Evolutionary conservation across 805 yeast genomes (phyloP), one percentile per base, ranked within the genome.

Genomic region (Saturnispora saitoi): DNA sequence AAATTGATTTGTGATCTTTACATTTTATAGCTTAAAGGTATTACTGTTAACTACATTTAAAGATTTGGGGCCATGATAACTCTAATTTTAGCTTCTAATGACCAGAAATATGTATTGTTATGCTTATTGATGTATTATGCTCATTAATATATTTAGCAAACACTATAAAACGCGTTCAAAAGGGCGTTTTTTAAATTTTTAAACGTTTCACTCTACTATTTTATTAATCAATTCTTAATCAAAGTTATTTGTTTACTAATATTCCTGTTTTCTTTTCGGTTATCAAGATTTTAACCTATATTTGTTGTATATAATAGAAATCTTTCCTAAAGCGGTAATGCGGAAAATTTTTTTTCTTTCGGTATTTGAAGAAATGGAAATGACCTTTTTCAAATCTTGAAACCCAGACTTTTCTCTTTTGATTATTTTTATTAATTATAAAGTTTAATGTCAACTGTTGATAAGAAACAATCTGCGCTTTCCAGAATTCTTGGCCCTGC

Each of bases 401-500:
- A 32, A 17, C 6, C 14, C 17, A 8, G 11, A 17, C 22, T 6
- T 34, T 19, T 32, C 32, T 42, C 29, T 29, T 22, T 15, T 38
- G 17, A 15, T 26, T 17, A 20, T 11, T 12, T 20, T 24, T 30
- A n/a, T 37, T 14, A 22, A 14, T 19, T 37, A 32, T 17, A 31
- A 29, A 24, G n/a, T 28, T 28, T 14, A 30, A 63, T 62, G 66
- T 57, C 63, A 41, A 45, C 52, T n/a, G 54, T 56, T 32, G 93
- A 88, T 63, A 88, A 83, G 75, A 85, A 84, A 66, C 90, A 91
- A 70, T 82, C 95, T 43, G 98, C 87, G 48, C 57, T 73, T 42
- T 95, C 99, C 59, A 81, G 98, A 68, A 83, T 91, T 39, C 74
- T 93, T 42, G 99, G 99, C 42, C 91, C 98, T n/a, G 99, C 98